Base-by-base conservation (phyloP, 768 basidiomycete genomes). In the Thelephora aurantiotincta region DNA sequence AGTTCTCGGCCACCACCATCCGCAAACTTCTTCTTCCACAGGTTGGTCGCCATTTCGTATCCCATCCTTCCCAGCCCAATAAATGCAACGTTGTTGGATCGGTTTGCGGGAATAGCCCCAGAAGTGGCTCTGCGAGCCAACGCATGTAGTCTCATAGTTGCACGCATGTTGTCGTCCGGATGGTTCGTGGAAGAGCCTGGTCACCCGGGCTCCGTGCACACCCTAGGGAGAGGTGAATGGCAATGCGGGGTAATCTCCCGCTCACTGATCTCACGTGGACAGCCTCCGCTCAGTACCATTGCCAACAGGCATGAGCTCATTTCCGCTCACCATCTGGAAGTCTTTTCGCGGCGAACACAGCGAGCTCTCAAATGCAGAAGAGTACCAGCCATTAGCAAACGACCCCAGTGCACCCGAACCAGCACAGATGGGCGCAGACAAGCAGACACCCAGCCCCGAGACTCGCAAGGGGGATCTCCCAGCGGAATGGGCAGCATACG, bases 11-110 rank as follows among this genome's bases (percentile, higher is more conserved):
- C 34, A 12, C 78, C 72, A n/a, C 61, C 51, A 35, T 66, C 62
- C n/a, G 71, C 68, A 49, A 77, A 66, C 52, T 73, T 73, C 61
- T 86, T 87, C 0, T 80, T 79, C 67, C 90, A 87, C 44, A 91
- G 73, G 62, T 92, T 92, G 62, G 70, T 73, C 12, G 78, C 75
- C 90, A 92, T 92, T 61, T 88, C 81, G 38, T 76, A 77, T 36
- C 89, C 89, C 89, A 93, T 92, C 38, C 80, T 73, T 35, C 89
- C 89, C 11, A 93, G 74, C 7, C 90, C 89, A 46, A 93, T 82
- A 66, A 93, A 91, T 67, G 74, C 18, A 47, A 53, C 45, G 58
- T 57, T 46, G 44, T 51, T 45, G 43, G 47, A 13, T 33, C 53
- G 43, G 9, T 20, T 19, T 7, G 20, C 41, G 16, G 47, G 35